Conservation (phyloP, 306 rosid species). For the Cicer yamashitae region DNA sequence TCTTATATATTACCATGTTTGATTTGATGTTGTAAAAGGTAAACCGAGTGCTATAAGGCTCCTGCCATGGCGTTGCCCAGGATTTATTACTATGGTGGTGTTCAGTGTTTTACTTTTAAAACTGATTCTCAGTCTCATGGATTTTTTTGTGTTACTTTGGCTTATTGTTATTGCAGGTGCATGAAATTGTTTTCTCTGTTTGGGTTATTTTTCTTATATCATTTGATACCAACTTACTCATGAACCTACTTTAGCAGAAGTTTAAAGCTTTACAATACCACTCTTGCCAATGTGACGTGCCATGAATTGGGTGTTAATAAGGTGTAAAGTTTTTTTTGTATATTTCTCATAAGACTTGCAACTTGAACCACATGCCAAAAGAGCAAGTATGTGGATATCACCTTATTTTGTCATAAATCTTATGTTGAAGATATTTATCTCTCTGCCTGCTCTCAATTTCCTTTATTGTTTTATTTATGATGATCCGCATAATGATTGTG, state of each 20-base stretch:
- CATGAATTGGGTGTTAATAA: slow-evolving; percentile 1
- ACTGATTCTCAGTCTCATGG: neutral
- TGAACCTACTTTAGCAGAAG: neutral
- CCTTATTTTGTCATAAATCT: slow-evolving; percentile 29
- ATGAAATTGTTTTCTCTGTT: neutral
- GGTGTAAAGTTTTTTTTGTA: neutral
- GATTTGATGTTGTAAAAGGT: neutral
- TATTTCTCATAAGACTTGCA: neutral
- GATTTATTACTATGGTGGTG: neutral
- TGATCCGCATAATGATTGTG: neutral
- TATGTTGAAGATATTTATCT: slow-evolving; percentile 9
- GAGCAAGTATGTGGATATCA: neutral
- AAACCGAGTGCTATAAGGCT: neutral
- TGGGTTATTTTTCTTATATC: slow-evolving; percentile 4
- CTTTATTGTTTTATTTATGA: neutral
- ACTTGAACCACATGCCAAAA: neutral
- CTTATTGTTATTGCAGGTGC: neutral
- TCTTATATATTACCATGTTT: neutral
- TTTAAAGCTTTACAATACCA: neutral
- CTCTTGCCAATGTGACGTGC: neutral
- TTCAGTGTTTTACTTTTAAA: neutral
- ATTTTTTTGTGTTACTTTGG: neutral
- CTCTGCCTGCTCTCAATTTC: slow-evolving; percentile 21
- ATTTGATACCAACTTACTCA: slow-evolving; percentile 2
- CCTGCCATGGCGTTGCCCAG: slow-evolving; percentile 1